Conservation (phyloP, 2,329 filamentous ascomycete genomes). For the Nothopassalora personata region DNA sequence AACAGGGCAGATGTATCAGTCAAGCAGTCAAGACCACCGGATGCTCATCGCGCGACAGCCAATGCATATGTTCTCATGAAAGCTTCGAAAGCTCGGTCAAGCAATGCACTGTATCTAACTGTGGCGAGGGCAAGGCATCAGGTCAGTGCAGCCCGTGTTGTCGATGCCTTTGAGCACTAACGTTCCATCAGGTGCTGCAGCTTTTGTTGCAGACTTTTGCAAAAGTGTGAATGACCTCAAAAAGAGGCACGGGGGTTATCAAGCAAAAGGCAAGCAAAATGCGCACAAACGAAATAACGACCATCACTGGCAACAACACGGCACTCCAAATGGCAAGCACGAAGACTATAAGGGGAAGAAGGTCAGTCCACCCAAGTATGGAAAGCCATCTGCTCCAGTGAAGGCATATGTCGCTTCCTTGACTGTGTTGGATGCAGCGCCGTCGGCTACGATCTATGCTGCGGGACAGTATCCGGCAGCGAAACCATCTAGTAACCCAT, state of each 20-base stretch:
- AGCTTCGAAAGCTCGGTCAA: not conserved
- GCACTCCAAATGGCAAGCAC: not conserved
- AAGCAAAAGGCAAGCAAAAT: not conserved
- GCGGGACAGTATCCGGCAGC: not conserved
- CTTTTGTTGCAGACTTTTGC: not conserved
- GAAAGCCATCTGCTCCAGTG: not conserved
- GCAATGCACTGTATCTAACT: not conserved
- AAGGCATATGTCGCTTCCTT: not conserved
- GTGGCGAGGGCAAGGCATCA: not conserved
- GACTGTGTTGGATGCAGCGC: not conserved
- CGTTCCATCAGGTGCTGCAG: not conserved
- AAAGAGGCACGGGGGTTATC: not conserved
- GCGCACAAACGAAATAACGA: not conserved
- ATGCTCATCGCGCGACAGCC: not conserved
- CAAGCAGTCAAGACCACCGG: not conserved
- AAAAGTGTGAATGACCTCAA: not conserved
- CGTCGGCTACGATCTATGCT: not conserved
- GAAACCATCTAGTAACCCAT: not conserved
- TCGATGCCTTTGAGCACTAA: not conserved
- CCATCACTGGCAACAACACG: not conserved
- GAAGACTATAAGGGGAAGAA: not conserved
- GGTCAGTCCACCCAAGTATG: not conserved
- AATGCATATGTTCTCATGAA: not conserved
- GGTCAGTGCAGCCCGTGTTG: not conserved
- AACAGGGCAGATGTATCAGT: not conserved